phyloP scores from a whole-genome alignment of 306 rosid genomes.

The Cucumis sativus region DNA sequence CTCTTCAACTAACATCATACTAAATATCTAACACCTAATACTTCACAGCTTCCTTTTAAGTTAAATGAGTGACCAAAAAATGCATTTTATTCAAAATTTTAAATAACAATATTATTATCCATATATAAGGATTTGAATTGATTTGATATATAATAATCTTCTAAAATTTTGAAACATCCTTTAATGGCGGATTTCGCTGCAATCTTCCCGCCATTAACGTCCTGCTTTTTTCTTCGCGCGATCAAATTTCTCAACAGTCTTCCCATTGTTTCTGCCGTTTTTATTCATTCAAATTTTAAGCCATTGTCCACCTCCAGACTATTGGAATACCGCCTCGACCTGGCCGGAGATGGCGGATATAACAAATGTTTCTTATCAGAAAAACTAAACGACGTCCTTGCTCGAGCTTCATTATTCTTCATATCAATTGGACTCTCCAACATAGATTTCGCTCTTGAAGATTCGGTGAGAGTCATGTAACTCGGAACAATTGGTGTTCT shows the following conservation, averaged over 20 bases:
- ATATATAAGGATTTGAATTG: too few species aligned
- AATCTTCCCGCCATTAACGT: neutral
- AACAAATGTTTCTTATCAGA: constrained; percentile 68
- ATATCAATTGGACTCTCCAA: constrained; percentile 52
- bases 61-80: too few species aligned
- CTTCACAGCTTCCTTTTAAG: too few species aligned
- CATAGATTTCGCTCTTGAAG: constrained; percentile 81
- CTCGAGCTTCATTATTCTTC: constrained; percentile 45
- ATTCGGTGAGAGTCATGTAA: constrained; percentile 80
- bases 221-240: neutral
- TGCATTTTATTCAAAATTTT: too few species aligned
- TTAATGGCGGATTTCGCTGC: neutral
- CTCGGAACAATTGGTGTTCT: constrained; percentile 65
- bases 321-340: constrained; percentile 63
- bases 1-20: too few species aligned
- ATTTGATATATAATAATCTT: too few species aligned
- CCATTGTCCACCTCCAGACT: constrained; percentile 57
- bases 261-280: constrained; percentile 28
- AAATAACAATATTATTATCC: too few species aligned
- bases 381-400: constrained; percentile 41
- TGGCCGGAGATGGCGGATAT: constrained; percentile 64
- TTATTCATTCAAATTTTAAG: constrained; percentile 20
- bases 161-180: neutral
- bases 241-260: neutral
- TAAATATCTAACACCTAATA: too few species aligned